A percentile compares a stretch with the other conserved stretches of the same genome.
Conservation (phyloP, 2,329 filamentous ascomycete genomes). For the Plectosphaerella cucumerina region DNA sequence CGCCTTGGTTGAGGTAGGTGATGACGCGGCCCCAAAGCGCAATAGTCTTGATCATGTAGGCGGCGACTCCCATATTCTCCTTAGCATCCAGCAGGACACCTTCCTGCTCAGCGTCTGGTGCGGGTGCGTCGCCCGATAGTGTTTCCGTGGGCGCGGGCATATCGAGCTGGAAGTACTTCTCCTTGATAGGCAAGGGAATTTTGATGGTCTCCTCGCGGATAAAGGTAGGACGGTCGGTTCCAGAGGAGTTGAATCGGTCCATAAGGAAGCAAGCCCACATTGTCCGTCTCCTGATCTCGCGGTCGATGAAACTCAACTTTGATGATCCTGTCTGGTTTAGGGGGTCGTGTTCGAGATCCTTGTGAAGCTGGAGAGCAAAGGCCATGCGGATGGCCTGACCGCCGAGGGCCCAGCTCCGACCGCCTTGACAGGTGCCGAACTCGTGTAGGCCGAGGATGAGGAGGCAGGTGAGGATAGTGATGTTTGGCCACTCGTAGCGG, state of each 20-base stretch:
- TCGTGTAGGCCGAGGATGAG: conserved; percentile 87
- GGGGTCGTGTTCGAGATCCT: conserved; percentile 81
- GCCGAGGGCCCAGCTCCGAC: conserved; percentile 91
- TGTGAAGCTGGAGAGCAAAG: conserved; percentile 89
- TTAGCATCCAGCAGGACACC: conserved; percentile 61
- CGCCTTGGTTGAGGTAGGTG: conserved; percentile 85
- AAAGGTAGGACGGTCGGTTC: conserved; percentile 87
- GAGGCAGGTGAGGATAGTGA: conserved; percentile 90
- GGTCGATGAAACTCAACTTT: conserved; percentile 82
- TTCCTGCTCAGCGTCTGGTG: conserved; percentile 60
- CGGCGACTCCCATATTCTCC: conserved; percentile 90
- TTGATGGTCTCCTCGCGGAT: conserved; percentile 85
- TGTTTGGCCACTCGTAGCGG: conserved; percentile 91
- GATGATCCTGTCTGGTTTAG: conserved; percentile 56
- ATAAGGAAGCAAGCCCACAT: conserved; percentile 99
- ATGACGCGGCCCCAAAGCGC: conserved; percentile 88
- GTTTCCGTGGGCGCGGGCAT: conserved; percentile 85
- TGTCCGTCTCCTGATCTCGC: conserved; percentile 84
- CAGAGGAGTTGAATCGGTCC: conserved; percentile 96
- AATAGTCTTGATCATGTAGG: conserved; percentile 82
- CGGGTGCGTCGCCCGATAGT: conserved; percentile 64
- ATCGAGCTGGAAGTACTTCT: conserved; percentile 85
- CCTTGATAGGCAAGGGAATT: conserved; percentile 86
- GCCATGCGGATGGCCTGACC: conserved; percentile 97
- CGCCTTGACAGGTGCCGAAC: conserved; percentile 95